Base-by-base conservation (phyloP, 768 basidiomycete genomes). In the Lentinus brumalis region DNA sequence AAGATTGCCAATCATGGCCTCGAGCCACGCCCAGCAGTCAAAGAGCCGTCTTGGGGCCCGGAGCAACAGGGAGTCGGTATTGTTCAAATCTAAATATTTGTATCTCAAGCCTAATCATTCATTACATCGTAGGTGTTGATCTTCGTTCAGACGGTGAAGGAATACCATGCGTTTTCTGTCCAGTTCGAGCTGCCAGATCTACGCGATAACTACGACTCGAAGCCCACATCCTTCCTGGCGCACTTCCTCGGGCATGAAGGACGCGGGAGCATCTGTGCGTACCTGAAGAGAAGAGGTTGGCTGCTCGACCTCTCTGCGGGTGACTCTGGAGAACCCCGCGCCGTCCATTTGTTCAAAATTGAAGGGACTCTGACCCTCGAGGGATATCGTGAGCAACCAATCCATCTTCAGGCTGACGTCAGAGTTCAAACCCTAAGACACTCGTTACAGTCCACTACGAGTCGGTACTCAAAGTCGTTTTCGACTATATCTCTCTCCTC, bases 231-330 rank as follows among this genome's bases (percentile, higher is more conserved):
- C 50, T 78, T 78, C 62, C 65, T 82, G 31, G 70, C 77, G 12
- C 81, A 83, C 65, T 80, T 81, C 66, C 61, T 82, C 32, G 82
- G 81, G 5, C 81, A 83, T 63, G 82, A 83, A 68, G 81, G 82
- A 2, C 73, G 74, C 1, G 84, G 84, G 0, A 84, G 83, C 15
- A 65, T 84, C 40, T 73, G 76, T 45, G 78, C 81, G 0, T 80
- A 79, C 64, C 73, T 85, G 50, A 85, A 85, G 73, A 71, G 75
- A 56, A 73, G 77, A 55, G 80, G 81, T 7, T 61, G 71, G 78
- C 49, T 78, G 73, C 7, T 82, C 76, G 9, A 66, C 65, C 16
- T 75, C 66, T 41, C 49, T 63, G 45, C 74, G 59, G 14, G 75
- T 69, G 30, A 75, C 71, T 29, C 79, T 75, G 11, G 81, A 77